phyloP scores from a whole-genome alignment of 2,329 filamentous ascomycete species.

The Orbilia brochopaga region DNA sequence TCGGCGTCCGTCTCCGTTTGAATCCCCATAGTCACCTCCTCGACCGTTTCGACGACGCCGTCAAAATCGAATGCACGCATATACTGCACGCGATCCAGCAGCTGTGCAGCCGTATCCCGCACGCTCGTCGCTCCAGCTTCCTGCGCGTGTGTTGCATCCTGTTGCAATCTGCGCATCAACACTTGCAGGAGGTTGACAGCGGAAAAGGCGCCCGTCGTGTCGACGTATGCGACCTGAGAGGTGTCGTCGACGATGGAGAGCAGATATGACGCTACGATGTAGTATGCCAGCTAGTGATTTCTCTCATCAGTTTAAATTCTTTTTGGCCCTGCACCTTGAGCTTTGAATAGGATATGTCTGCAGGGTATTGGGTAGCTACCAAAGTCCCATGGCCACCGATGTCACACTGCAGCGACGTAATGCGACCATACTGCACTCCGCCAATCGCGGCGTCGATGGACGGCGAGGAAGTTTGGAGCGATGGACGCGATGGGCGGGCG shows the following conservation, averaged over 20 bases:
- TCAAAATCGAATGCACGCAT: slow-evolving; percentile 48
- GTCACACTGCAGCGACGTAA: slow-evolving; percentile 39
- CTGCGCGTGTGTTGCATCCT: slow-evolving; percentile 15
- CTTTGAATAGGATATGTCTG: neutral
- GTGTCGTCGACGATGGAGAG: neutral
- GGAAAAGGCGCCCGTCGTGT: slow-evolving; percentile 45
- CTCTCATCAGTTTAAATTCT: neutral
- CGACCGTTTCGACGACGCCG: slow-evolving; percentile 35
- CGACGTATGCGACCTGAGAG: slow-evolving; percentile 38
- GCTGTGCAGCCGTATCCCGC: slow-evolving; percentile 14
- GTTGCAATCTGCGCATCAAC: slow-evolving; percentile 40
- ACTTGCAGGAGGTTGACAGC: slow-evolving; percentile 28
- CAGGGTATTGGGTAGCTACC: slow-evolving; percentile 2
- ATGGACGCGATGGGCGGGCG: neutral
- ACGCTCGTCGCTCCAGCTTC: neutral
- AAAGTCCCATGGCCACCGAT: slow-evolving; percentile 19
- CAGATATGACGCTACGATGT: slow-evolving; percentile 32
- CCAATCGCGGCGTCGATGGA: slow-evolving; percentile 30
- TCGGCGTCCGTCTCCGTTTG: neutral
- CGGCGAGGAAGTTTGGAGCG: slow-evolving; percentile 16
- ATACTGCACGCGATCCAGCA: slow-evolving; percentile 44
- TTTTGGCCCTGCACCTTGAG: neutral
- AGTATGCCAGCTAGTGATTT: slow-evolving; percentile 23
- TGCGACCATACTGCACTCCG: slow-evolving; percentile 28
- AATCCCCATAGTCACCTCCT: slow-evolving; percentile 24